phyloP scores from a whole-genome alignment of 2,329 filamentous ascomycete genomes.

The Verticillium nubilum region DNA sequence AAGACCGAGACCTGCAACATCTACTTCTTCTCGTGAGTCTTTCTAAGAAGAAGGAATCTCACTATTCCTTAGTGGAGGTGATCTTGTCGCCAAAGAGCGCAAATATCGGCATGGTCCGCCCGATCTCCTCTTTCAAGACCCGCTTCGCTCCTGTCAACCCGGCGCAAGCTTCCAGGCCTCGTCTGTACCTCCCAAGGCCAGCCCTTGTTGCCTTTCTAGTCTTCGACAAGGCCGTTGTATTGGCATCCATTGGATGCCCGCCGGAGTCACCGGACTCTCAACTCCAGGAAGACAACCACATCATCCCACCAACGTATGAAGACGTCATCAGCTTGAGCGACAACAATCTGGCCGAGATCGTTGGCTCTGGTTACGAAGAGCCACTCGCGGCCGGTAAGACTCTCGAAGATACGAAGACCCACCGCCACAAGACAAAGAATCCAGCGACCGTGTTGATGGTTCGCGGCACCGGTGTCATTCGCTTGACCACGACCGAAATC shows the following conservation, averaged over 20 bases:
- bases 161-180: conserved; percentile 44
- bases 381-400: conserved; percentile 25
- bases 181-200: conserved; percentile 72
- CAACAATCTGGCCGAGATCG: conserved; percentile 56
- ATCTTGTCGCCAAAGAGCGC: conserved; percentile 48
- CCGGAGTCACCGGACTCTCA: conserved; percentile 72
- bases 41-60: conserved; percentile 43
- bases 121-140: conserved; percentile 59
- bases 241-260: conserved; percentile 65
- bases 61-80: conserved; percentile 73
- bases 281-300: conserved; percentile 61
- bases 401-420: conserved; percentile 41
- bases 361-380: conserved; percentile 61
- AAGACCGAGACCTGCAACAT: conserved; percentile 49
- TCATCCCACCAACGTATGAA: conserved; percentile 66
- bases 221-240: conserved; percentile 71
- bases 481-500: conserved; percentile 52
- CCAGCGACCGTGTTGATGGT: conserved; percentile 58
- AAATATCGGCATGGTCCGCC: conserved; percentile 61
- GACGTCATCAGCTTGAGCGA: conserved; percentile 78
- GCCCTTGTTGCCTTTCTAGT: conserved; percentile 76
- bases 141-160: conserved; percentile 37
- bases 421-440: conserved; percentile 53
- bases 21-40: conserved; percentile 58
- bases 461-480: conserved; percentile 56